A percentile compares a stretch with the other conserved stretches of the same genome.
Evolutionary conservation across 805 yeast genomes (phyloP).

Genomic region (Candida glaebosa): DNA sequence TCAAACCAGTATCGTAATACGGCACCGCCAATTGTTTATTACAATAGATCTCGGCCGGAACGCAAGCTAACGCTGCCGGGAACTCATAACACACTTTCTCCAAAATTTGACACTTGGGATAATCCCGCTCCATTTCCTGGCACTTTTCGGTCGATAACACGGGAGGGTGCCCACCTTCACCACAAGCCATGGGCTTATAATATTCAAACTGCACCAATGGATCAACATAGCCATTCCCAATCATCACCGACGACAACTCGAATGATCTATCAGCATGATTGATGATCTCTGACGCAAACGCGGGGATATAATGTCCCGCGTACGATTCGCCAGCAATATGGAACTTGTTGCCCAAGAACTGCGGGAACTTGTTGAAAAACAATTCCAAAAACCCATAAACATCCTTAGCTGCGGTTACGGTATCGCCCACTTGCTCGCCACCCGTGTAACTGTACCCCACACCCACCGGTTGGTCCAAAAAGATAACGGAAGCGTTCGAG

Average conservation of each 20-base stretch:
- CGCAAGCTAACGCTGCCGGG: constrained; percentile 35
- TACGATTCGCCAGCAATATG: constrained; percentile 93
- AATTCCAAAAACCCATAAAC: constrained; percentile 79
- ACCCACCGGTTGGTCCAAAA: constrained; percentile 90
- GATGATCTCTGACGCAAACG: constrained; percentile 76
- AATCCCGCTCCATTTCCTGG: constrained; percentile 30
- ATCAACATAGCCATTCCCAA: constrained; percentile 46
- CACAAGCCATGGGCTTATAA: constrained; percentile 45
- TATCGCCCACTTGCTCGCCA: constrained; percentile 56
- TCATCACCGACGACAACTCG: constrained; percentile 36
- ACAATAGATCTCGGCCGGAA: constrained; percentile 37
- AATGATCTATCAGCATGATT: constrained; percentile 53
- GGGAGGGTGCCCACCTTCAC: constrained; percentile 42
- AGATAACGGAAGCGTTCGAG: constrained; percentile 82
- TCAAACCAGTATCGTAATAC: constrained; percentile 48
- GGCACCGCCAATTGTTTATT: constrained; percentile 25
- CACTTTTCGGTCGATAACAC: constrained; percentile 32
- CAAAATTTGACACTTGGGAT: constrained; percentile 32
- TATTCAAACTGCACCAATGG: constrained; percentile 36
- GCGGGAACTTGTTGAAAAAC: constrained; percentile 82
- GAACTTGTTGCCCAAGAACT: constrained; percentile 55
- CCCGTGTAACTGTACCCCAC: constrained; percentile 85
- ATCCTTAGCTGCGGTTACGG: constrained; percentile 83
- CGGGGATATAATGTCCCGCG: constrained; percentile 94
- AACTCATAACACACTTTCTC: constrained; percentile 27